Percentiles rank a stretch among this genome's conserved stretches.
phyloP scores from a whole-genome alignment of 768 basidiomycete species.

The Macrolepiota albuminosa region DNA sequence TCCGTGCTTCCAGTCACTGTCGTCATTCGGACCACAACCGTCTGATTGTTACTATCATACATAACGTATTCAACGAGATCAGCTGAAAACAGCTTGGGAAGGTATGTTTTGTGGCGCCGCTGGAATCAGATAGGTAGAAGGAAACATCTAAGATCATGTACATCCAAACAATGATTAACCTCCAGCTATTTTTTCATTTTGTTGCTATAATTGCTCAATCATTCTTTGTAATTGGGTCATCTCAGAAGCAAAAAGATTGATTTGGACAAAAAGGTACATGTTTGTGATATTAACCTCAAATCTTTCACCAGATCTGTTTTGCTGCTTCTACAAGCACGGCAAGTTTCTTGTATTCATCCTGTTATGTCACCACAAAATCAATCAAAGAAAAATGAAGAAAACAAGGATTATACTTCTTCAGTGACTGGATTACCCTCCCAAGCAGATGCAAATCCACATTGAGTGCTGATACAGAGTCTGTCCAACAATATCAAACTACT shows the following conservation, averaged over 20 bases:
- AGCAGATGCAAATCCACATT: slow-evolving; percentile 59
- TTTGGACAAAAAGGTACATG: background rate
- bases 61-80: background rate
- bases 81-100: background rate
- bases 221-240: too few relatives aligned
- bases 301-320: slow-evolving; percentile 37
- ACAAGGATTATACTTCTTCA: slow-evolving; percentile 31
- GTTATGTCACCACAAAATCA: background rate
- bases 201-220: too few relatives aligned
- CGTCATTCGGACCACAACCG: too few relatives aligned
- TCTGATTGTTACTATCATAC: background rate
- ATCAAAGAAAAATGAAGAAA: background rate
- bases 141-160: too few relatives aligned
- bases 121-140: too few relatives aligned
- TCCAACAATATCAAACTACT: slow-evolving; percentile 4
- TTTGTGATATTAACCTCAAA: background rate
- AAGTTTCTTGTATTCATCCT: slow-evolving; percentile 50
- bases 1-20: too few relatives aligned
- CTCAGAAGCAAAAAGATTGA: too few relatives aligned
- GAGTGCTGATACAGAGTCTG: slow-evolving; percentile 55
- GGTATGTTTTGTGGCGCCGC: background rate
- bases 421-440: slow-evolving; percentile 55
- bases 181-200: too few relatives aligned
- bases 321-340: slow-evolving; percentile 38
- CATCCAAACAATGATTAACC: too few relatives aligned